These are phyloP conservation scores for Clavispora fructus DNA, from an alignment of 805 yeast genomes.

Conservation along the genomic window DNA sequence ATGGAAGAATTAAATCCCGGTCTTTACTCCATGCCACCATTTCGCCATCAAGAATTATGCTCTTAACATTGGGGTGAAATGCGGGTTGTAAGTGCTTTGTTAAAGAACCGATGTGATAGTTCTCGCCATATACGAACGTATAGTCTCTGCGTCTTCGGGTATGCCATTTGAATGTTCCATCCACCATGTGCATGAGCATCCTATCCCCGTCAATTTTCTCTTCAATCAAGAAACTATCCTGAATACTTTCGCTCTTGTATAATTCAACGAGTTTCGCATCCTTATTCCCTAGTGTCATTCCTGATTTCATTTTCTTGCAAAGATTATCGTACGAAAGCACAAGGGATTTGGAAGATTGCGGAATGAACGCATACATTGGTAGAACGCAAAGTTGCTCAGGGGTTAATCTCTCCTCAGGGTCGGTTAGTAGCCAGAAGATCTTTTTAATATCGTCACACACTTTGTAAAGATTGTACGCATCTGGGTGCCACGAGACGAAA, in stretches of 20 bases:
- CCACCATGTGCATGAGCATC: conserved; percentile 62
- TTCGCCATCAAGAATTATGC: conserved; percentile 76
- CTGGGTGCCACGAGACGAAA: conserved; percentile 69
- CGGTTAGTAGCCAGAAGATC: conserved; percentile 52
- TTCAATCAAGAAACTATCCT: conserved; percentile 57
- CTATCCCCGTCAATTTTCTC: conserved; percentile 95
- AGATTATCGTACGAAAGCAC: conserved; percentile 45
- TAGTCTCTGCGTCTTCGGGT: conserved; percentile 72
- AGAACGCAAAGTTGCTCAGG: conserved; percentile 36
- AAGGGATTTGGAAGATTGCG: conserved; percentile 66
- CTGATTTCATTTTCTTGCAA: conserved; percentile 38
- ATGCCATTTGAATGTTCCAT: conserved; percentile 40
- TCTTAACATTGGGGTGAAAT: conserved; percentile 33
- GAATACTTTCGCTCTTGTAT: conserved; percentile 13
- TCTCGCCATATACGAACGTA: conserved; percentile 61
- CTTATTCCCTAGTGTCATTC: conserved; percentile 19
- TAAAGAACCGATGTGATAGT: conserved; percentile 45
- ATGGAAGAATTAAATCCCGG: conserved; percentile 57
- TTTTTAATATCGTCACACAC: conserved; percentile 60
- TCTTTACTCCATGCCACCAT: conserved; percentile 82
- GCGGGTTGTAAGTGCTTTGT: conserved; percentile 45
- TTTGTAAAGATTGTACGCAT: conserved; percentile 59
- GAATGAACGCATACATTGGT: conserved; percentile 57
- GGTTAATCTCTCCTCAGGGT: conserved; percentile 42
- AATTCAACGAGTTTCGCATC: conserved; percentile 12